Percentiles rank a stretch among this genome's conserved stretches.
Evolutionary conservation across 2,329 filamentous ascomycete species (phyloP).

Genomic region (Amesomyces nigricolor): DNA sequence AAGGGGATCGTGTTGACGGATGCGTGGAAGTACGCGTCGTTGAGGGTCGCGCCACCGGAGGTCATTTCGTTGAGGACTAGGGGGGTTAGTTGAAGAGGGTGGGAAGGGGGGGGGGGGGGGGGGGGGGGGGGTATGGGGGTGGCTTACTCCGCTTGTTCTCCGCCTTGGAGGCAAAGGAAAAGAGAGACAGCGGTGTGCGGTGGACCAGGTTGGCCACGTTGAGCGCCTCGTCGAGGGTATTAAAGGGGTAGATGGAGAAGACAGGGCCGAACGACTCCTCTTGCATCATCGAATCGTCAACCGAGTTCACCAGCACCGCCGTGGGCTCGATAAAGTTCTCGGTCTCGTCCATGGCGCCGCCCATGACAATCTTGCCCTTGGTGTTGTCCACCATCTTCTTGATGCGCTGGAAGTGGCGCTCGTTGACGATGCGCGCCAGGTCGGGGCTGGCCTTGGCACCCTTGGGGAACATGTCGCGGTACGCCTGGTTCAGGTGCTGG

Average conservation of each 20-base stretch:
- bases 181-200: conserved; percentile 76
- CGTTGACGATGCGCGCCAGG: conserved; percentile 75
- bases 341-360: conserved; percentile 74
- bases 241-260: conserved; percentile 73
- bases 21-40: conserved; percentile 45
- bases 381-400: conserved; percentile 87
- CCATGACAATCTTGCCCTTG: conserved; percentile 78
- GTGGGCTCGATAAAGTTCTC: conserved; percentile 87
- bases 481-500: conserved; percentile 63
- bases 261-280: conserved; percentile 94
- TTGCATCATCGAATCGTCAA: conserved; percentile 69
- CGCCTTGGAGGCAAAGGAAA: conserved; percentile 74
- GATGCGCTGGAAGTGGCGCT: conserved; percentile 70
- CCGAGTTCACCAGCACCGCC: conserved; percentile 72
- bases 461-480: conserved; percentile 75
- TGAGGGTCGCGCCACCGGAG: conserved; percentile 63
- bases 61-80: conserved; percentile 56
- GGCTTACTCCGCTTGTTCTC: conserved; percentile 67
- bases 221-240: conserved; percentile 80
- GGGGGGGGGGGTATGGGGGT: not conserved
- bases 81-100: conserved; percentile 3
- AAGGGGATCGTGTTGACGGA: conserved; percentile 68
- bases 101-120: not conserved
- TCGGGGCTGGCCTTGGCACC: conserved; percentile 75
- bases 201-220: conserved; percentile 73